Base-by-base conservation (phyloP, 2,329 filamentous ascomycete genomes). In the Ophioceras dolichostomum region DNA sequence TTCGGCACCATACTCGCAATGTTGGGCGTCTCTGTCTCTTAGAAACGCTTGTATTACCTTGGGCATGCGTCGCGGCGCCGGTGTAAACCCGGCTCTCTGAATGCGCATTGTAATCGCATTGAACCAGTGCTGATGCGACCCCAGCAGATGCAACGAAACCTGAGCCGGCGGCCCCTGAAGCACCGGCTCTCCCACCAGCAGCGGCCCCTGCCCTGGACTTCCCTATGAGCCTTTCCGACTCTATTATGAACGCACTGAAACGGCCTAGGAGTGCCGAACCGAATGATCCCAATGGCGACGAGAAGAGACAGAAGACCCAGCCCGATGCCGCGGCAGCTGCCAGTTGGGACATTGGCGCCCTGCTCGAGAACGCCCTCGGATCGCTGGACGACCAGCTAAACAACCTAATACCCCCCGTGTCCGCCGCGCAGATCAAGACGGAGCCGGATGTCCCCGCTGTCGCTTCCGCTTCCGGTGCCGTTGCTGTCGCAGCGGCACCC, bases 331-430 rank as follows among this genome's bases (percentile, higher is more conserved):
- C 32, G 7, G n/a, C 21, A 3, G 16, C 36, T 16, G 29, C 41
- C 8, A 43, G 37, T 28, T 43, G 47, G 31, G 52, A 56, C 36
- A 43, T 57, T n/a, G 51, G 44, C 1, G 48, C 47, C 17, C 47
- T 55, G 43, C 43, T 57, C 16, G 45, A 50, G 41, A 46, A 45
- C 30, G 54, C 53, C 4, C 46, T 57, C 16, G 53, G 48, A 13
- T 44, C 43, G 2, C 44, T 50, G 29, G 47, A 48, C 36, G 37
- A 45, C 30, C 47, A 47, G 13, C 17, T 36, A 4, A 34, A 27
- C 14, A 18, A 31, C 16, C 29, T 31, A 14, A 9, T 32, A 10
- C 29, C 29, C 1, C 27, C 36, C 9, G 16, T 28, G 17, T n/a
- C 27, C 14, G 36, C 32, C n/a, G n/a, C n/a, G n/a, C n/a, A 43